phyloP scores from a whole-genome alignment of 2,329 filamentous ascomycete genomes.

The Diaporthe batatas region DNA sequence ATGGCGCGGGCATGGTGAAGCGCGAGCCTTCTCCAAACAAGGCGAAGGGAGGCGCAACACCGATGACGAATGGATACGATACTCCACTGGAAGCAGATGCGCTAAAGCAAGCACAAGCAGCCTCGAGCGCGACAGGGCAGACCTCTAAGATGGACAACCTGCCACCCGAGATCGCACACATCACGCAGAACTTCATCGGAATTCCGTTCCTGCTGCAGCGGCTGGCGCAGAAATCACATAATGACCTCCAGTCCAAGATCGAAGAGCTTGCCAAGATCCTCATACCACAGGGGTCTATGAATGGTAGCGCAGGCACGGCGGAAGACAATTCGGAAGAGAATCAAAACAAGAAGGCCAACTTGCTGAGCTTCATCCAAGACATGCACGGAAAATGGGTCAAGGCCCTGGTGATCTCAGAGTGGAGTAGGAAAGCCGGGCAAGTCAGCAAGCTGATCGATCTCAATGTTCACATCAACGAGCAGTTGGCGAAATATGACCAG shows the following conservation, averaged over 20 bases:
- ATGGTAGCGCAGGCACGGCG: constrained; percentile 58
- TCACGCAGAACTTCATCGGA: constrained; percentile 81
- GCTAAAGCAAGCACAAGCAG: constrained; percentile 43
- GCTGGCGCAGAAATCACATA: constrained; percentile 86
- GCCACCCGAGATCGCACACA: constrained; percentile 75
- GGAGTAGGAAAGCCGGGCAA: constrained; percentile 83
- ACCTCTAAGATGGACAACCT: constrained; percentile 67
- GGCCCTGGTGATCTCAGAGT: constrained; percentile 88
- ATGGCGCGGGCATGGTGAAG: constrained; percentile 53
- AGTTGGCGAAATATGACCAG: constrained; percentile 71
- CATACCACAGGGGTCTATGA: constrained; percentile 64
- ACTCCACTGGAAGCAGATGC: constrained; percentile 45
- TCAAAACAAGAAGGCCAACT: constrained; percentile 78
- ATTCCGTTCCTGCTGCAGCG: constrained; percentile 81
- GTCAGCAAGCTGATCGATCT: constrained; percentile 92
- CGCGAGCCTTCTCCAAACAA: constrained; percentile 51
- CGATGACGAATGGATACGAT: constrained; percentile 49
- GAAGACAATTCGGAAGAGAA: constrained; percentile 76
- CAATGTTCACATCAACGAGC: constrained; percentile 77
- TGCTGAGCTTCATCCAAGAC: constrained; percentile 84
- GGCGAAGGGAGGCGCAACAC: constrained; percentile 50
- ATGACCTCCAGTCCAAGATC: constrained; percentile 79
- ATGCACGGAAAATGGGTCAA: constrained; percentile 93
- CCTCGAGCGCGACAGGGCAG: constrained; percentile 48
- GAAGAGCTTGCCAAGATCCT: constrained; percentile 78